Percentiles rank a stretch among this genome's conserved stretches.
These are phyloP conservation scores for Stephanodiscus minutulus DNA, from an alignment of 108 stramenopile species.

Conservation along the genomic window DNA sequence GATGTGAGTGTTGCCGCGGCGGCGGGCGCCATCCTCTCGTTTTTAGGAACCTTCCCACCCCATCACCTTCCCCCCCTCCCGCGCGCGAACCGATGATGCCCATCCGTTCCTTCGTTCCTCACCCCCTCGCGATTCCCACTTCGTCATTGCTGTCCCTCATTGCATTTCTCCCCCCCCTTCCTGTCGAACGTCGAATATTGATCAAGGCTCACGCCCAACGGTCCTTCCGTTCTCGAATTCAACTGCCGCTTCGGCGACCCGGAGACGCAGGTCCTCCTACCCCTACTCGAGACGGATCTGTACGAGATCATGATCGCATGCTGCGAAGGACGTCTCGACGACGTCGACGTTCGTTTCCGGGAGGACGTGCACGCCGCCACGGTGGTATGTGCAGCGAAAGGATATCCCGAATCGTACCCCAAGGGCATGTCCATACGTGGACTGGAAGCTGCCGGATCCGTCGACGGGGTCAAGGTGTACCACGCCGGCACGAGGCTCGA, in stretches of 20 bases:
- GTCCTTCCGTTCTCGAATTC: slow-evolving; percentile 95
- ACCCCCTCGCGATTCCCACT: not conserved
- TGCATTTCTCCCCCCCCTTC: slow-evolving; percentile 5
- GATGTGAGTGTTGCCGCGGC: slow-evolving; percentile 83
- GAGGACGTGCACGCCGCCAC: slow-evolving; percentile 85
- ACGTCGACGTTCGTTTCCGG: slow-evolving; percentile 83
- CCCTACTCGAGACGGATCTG: slow-evolving; percentile 92
- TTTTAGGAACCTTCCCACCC: not conserved
- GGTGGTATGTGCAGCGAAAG: slow-evolving; percentile 94
- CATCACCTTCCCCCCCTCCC: no score
- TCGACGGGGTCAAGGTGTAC: slow-evolving; percentile 88
- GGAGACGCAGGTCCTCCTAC: slow-evolving; percentile 98
- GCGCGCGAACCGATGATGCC: not conserved
- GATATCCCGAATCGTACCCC: slow-evolving; percentile 92
- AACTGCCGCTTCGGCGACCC: slow-evolving; percentile 99
- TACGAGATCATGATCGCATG: slow-evolving; percentile 94
- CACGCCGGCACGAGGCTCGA: slow-evolving; percentile 94
- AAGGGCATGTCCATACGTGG: slow-evolving; percentile 96
- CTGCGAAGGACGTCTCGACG: slow-evolving; percentile 85
- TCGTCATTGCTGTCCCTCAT: not conserved
- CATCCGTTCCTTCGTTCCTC: not conserved
- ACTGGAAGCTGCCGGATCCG: slow-evolving; percentile 61
- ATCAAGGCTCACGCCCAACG: slow-evolving; percentile 80
- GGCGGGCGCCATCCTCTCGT: not conserved
- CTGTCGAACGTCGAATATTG: not conserved